Conservation (phyloP, 441 rosid genomes). For the Bruguiera hainesii region DNA sequence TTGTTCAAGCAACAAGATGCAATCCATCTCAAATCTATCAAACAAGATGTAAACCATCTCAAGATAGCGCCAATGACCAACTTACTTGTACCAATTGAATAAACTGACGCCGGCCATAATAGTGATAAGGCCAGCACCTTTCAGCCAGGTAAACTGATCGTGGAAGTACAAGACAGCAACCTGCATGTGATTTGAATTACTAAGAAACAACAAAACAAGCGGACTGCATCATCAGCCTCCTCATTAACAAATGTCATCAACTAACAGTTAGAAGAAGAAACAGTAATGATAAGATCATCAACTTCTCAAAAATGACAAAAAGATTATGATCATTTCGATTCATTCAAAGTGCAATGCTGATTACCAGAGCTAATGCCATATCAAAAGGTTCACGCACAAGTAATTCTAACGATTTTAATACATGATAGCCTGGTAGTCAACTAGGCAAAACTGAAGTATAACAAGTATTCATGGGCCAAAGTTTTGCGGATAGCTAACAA, state of each 20-base stretch:
- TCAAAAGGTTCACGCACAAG: background rate
- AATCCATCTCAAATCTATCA: no score
- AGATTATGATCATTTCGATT: background rate
- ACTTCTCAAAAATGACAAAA: background rate
- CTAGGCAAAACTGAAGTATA: background rate
- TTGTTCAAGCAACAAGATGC: background rate
- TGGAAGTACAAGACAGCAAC: constrained; percentile 98
- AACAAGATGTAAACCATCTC: background rate
- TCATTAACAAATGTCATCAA: background rate
- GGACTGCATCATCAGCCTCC: background rate
- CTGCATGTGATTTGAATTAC: constrained; percentile 37
- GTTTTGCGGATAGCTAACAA: background rate
- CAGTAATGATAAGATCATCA: background rate
- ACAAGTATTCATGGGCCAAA: constrained; percentile 2
- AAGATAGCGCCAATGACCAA: constrained; percentile 17
- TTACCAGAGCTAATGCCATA: background rate
- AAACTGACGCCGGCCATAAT: constrained; percentile 88
- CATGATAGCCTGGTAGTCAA: background rate
- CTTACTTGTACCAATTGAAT: constrained; percentile 99
- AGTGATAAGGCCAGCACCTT: constrained; percentile 76
- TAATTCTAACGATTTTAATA: background rate
- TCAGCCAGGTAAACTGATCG: constrained; percentile 89
- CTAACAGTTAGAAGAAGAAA: background rate
- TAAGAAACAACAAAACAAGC: background rate
- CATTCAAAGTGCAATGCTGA: background rate